Base-by-base conservation (phyloP, 306 rosid species). In the Cyclanthera cordifolia region DNA sequence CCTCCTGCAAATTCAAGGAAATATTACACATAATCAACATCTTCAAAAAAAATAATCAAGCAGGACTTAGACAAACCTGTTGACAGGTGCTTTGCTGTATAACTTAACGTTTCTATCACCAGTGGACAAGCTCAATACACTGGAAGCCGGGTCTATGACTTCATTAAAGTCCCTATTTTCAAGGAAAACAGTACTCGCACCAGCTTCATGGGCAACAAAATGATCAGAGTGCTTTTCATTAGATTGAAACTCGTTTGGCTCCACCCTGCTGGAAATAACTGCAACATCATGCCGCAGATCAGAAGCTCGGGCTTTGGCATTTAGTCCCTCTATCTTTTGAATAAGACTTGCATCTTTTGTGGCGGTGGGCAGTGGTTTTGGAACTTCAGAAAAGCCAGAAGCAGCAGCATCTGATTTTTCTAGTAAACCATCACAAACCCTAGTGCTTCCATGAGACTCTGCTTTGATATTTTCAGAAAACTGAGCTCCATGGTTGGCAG, bases 241-340 rank as follows among this genome's bases (percentile, higher is more conserved):
- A 41, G 73, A 59, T 57, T 71, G 84, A 78, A 72, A 67, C 71
- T 81, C 84, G 72, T 74, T 85, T 72, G 73, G 82, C 57, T 80
- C 88, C 74, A 80, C 95, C 75, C 74, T 75, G 43, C 59, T 73
- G 65, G 77, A 80, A 68, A 80, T 69, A 74, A 84, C 77, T 59
- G 86, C 72, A 58, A 41, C 73, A 82, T 87, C 96, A 72, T 17
- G 67, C 20, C 71, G 70, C 41, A 76, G 80, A 69, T 84, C 85
- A 45, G 83, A 76, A 69, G 79, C 82, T 21, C 98, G 87, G 25
- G 85, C 94, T 82, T 87, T 93, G 73, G 95, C 95, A 87, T 93
- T 93, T 76, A 93, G 78, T 79, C 94, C 91, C 83, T 89, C 94
- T 72, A 93, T 87, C 80, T 87, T 87, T 75, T 80, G 89, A 72